phyloP scores from a whole-genome alignment of 2,329 filamentous ascomycete genomes.

The Clarireedia sp. region DNA sequence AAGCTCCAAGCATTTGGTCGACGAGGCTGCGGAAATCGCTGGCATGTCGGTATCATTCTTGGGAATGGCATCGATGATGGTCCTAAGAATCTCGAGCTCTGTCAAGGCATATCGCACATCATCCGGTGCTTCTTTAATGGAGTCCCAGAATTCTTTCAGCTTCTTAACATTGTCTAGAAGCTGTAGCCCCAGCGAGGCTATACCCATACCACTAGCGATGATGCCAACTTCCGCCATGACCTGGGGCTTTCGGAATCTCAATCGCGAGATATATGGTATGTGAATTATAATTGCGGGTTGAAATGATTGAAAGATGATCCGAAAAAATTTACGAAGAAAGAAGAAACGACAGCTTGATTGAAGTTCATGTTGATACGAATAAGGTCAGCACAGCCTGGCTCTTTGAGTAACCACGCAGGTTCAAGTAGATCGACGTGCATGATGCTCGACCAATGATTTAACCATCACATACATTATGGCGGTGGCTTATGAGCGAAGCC shows the following conservation, averaged over 20 bases:
- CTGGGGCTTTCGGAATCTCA: background rate
- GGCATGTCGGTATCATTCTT: background rate
- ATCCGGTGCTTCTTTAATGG: background rate
- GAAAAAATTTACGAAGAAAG: too few species aligned
- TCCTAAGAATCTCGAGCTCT: background rate
- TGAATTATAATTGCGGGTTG: background rate
- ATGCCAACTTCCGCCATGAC: background rate
- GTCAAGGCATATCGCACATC: background rate
- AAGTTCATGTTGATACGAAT: too few species aligned
- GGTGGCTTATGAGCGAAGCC: too few species aligned
- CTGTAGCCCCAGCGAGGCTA: background rate
- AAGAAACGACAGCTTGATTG: too few species aligned
- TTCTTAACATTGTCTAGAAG: background rate
- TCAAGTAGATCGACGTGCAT: too few species aligned
- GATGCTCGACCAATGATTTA: too few species aligned
- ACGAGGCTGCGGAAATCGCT: background rate
- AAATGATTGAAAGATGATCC: background rate
- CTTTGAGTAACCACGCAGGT: too few species aligned
- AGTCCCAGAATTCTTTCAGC: background rate
- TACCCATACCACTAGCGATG: background rate
- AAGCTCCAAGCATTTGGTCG: background rate
- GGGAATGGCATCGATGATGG: background rate
- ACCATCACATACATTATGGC: too few species aligned
- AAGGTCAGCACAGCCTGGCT: too few species aligned
- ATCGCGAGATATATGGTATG: background rate